Evolutionary conservation across 2,329 filamentous ascomycete species (phyloP).

Genomic region (Hymenoscyphus infarciens): DNA sequence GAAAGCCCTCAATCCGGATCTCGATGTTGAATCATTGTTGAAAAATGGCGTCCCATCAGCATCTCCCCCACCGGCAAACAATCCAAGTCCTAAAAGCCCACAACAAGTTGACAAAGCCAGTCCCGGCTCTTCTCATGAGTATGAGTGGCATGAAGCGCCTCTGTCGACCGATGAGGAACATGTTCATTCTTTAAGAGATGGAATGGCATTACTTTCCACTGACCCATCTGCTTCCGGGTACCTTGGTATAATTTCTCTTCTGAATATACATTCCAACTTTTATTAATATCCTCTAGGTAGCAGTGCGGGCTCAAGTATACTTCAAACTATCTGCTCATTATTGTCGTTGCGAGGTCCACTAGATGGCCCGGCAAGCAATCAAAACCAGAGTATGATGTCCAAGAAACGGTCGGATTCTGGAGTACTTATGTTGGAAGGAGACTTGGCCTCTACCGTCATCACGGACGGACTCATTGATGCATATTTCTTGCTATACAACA

Average conservation of each 20-base stretch:
- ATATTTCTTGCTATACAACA: conserved; percentile 24
- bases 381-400: conserved; percentile 14
- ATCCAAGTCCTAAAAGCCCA: conserved; percentile 18
- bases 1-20: conserved; percentile 18
- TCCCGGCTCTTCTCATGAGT: conserved; percentile 20
- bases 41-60: conserved; percentile 16
- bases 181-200: conserved; percentile 34
- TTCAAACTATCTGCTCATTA: conserved; percentile 17
- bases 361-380: conserved; percentile 11
- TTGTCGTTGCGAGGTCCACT: conserved; percentile 15
- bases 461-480: conserved; percentile 25
- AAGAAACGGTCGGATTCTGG: conserved; percentile 15
- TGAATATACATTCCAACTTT: background rate
- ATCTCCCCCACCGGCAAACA: conserved; percentile 11
- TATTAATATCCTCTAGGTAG: conserved; percentile 12
- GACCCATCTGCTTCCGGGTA: conserved; percentile 36
- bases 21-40: conserved; percentile 17
- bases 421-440: conserved; percentile 13
- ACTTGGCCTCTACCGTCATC: conserved; percentile 30
- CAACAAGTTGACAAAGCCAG: conserved; percentile 16
- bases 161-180: conserved; percentile 28
- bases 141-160: conserved; percentile 21
- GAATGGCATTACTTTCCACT: conserved; percentile 37
- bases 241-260: conserved; percentile 22
- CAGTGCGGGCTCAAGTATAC: conserved; percentile 19